A percentile compares a stretch with the other conserved stretches of the same genome.
phyloP scores from a whole-genome alignment of 2,329 filamentous ascomycete genomes.

The Diaporthe citrichinensis region DNA sequence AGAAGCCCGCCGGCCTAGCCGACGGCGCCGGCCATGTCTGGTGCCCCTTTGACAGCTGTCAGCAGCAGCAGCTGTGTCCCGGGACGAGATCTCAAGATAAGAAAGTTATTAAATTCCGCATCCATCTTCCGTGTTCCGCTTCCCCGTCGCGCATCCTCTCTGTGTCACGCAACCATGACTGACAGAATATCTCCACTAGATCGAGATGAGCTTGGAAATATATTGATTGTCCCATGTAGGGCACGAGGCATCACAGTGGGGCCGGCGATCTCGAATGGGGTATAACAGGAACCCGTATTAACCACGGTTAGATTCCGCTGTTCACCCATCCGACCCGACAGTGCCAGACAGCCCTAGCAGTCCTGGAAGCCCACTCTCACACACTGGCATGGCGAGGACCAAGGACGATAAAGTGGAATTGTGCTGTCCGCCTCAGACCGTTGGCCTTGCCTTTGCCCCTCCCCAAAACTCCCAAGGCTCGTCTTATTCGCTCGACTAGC shows the following conservation, averaged over 20 bases:
- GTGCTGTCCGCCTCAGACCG: too few relatives aligned
- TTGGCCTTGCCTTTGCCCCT: background rate
- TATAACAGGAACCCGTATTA: background rate
- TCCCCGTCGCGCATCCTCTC: background rate
- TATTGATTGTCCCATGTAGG: conserved; percentile 1
- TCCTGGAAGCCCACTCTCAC: background rate
- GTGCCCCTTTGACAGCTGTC: conserved; percentile 2
- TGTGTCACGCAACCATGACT: background rate
- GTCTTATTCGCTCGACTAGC: background rate
- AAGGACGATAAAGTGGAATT: background rate
- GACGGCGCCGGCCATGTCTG: background rate
- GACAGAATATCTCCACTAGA: background rate
- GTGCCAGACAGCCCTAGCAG: background rate
- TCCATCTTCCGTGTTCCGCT: conserved; percentile 4
- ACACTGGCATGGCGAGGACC: background rate
- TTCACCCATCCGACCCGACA: background rate
- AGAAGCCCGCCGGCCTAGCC: conserved; percentile 13
- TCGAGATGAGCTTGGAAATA: conserved; percentile 18
- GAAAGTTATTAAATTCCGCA: background rate
- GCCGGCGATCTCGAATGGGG: conserved; percentile 12
- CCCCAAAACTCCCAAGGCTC: too few relatives aligned
- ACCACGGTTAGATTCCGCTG: conserved; percentile 17
- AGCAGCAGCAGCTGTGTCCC: background rate
- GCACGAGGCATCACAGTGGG: background rate
- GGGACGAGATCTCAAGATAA: conserved; percentile 1